Base-by-base conservation (phyloP, 1,284 basidiomycete species). In the Naganishia liquefaciens region DNA sequence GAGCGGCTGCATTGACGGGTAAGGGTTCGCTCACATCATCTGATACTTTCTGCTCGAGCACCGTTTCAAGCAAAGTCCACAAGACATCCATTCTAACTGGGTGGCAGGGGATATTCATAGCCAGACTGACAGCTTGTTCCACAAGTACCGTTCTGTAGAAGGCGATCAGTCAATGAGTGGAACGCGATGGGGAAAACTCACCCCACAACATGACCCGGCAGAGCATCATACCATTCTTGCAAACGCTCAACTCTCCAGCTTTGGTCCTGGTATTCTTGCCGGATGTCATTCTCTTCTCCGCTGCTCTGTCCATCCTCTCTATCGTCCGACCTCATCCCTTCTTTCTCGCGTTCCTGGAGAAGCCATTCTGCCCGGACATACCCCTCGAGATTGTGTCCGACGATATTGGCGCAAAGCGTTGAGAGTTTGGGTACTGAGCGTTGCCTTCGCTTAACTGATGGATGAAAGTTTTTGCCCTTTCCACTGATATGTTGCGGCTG, bases 291-390 rank as follows among this genome's bases (percentile, higher is more conserved):
- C 10, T 60, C 57, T 5, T 60, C 46, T n/a, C 50, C 57, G 15
- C 33, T 40, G 25, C 50, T 33, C 37, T n/a, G 13, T 25, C 40
- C 46, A 17, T 50, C 27, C 11, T 37, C 57, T 19, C 46, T 49
- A 19, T 60, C 57, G n/a, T 60, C 57, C 33, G 46, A 47, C 19
- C 39, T n/a, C 13, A 60, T 11, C 39, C 57, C 57, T 9, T 21
- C 46, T 27, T 60, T 60, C 39, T 60, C 46, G 27, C 57, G 57
- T 28, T 50, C 57, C 23, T 39, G 46, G 9, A 33, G 30, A 6
- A 60, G 30, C 57, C 57, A 60, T 49, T 60, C 57, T 39, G 57
- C 57, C n/a, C 49, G 49, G 46, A 60, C 57, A 46, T 60, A 60
- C 23, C 46, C 37, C 49, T 60, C 57, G 21, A 60, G 43, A 19